Evolutionary conservation across 2,329 filamentous ascomycete species (phyloP).

Genomic region (Colletotrichum echinochloae): DNA sequence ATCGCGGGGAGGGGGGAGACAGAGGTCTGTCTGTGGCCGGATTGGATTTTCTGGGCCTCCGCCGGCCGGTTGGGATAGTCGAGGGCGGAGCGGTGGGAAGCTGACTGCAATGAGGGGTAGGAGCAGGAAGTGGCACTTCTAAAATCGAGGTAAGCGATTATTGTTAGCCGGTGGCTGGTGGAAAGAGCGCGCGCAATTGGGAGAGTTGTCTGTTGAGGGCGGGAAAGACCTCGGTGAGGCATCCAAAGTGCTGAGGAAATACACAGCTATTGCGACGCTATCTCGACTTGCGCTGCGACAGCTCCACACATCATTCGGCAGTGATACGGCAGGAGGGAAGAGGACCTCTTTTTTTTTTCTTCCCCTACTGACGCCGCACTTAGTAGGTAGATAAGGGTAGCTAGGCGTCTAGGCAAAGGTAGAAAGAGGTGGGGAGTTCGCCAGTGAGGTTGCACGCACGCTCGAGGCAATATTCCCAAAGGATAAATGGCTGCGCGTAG

Average conservation of each 20-base stretch:
- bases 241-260: constrained; percentile 24
- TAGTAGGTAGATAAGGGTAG: not conserved
- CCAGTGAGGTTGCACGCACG: not conserved
- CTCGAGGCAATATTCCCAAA: not conserved
- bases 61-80: not conserved
- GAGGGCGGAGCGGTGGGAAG: not conserved
- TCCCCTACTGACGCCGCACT: constrained; percentile 17
- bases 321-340: constrained; percentile 23
- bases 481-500: not conserved
- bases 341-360: constrained; percentile 10
- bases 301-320: constrained; percentile 37
- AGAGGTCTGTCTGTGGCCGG: not conserved
- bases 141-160: not conserved
- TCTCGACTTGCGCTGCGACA: constrained; percentile 34
- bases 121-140: not conserved
- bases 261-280: constrained; percentile 34
- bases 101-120: constrained; percentile 12
- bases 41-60: constrained; percentile 6
- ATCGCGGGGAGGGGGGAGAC: not conserved
- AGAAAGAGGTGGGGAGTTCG: not conserved
- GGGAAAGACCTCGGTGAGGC: constrained; percentile 27
- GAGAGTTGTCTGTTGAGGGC: constrained; percentile 10
- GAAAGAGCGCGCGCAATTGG: not conserved
- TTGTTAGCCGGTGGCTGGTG: constrained; percentile 5
- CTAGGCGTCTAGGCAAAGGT: not conserved